These are phyloP conservation scores for Calonectria honghensis DNA, from an alignment of 2,329 filamentous ascomycete species.

Conservation along the genomic window DNA sequence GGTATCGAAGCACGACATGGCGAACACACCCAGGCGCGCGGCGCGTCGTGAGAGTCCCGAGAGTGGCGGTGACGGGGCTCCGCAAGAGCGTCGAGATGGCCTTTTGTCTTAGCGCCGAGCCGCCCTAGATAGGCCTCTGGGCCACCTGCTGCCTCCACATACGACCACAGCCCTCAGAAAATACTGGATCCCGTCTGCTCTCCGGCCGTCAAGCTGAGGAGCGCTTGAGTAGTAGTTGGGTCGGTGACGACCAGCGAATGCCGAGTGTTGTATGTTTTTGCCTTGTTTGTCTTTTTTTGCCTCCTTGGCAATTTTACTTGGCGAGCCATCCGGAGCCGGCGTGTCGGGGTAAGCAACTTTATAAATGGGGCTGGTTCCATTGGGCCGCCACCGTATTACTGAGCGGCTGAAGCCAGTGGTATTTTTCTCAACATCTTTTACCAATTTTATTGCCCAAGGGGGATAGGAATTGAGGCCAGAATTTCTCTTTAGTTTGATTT, in stretches of 20 bases:
- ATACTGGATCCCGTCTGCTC: conserved; percentile 29
- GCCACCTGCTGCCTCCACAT: conserved; percentile 4
- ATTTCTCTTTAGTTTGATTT: background rate
- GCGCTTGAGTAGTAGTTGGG: conserved; percentile 29
- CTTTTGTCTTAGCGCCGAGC: conserved; percentile 22
- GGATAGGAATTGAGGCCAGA: background rate
- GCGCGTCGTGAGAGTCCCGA: background rate
- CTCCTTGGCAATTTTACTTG: background rate
- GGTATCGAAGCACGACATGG: conserved; percentile 25
- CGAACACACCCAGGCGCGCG: background rate
- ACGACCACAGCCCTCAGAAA: conserved; percentile 28
- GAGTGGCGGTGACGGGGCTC: conserved; percentile 23
- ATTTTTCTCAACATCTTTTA: background rate
- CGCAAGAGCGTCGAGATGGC: background rate
- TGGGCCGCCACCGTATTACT: background rate
- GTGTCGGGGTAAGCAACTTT: background rate
- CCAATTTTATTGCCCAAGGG: background rate
- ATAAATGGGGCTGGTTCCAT: background rate
- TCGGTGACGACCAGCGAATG: conserved; percentile 28
- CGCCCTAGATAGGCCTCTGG: conserved; percentile 1
- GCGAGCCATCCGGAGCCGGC: background rate
- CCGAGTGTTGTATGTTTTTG: conserved; percentile 23
- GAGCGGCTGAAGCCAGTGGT: background rate
- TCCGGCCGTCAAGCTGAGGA: conserved; percentile 26
- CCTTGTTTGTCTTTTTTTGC: background rate